phyloP scores from a whole-genome alignment of 1,284 basidiomycete species.

The Papiliotrema nemorosa region DNA sequence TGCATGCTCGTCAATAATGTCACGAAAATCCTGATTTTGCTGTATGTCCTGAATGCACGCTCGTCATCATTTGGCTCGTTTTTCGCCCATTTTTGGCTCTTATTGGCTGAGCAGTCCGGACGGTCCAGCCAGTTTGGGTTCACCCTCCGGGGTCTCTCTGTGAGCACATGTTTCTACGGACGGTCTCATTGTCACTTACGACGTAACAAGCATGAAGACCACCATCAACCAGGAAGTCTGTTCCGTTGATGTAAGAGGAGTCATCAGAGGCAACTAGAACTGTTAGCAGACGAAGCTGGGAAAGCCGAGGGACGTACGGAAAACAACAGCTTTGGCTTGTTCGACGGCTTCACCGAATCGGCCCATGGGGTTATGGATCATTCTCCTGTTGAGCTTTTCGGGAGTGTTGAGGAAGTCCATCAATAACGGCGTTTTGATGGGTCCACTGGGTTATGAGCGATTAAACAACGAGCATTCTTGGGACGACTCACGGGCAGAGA shows the following conservation, averaged over 20 bases:
- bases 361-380: conserved; percentile 93
- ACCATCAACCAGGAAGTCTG: conserved; percentile 90
- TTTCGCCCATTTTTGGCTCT: no score
- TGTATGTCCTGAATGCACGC: no score
- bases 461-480: conserved; percentile 1
- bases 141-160: conserved; percentile 7
- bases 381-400: conserved; percentile 85
- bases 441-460: conserved; percentile 60
- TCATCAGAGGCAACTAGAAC: conserved; percentile 51
- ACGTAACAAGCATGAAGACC: conserved; percentile 87
- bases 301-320: conserved; percentile 61
- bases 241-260: conserved; percentile 62
- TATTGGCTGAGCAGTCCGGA: background rate
- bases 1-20: no score
- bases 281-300: conserved; percentile 1
- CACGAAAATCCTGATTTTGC: no score
- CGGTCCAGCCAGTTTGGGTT: conserved; percentile 1
- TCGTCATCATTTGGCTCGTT: no score
- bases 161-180: background rate
- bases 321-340: conserved; percentile 84
- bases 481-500: conserved; percentile 76
- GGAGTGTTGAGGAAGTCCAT: conserved; percentile 98
- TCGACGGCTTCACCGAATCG: conserved; percentile 95
- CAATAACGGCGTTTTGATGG: conserved; percentile 85
- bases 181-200: conserved; percentile 28